Percentiles rank a stretch among this genome's conserved stretches.
These are phyloP conservation scores for Ramaria sp. DNA, from an alignment of 768 basidiomycete genomes.

Conservation along the genomic window DNA sequence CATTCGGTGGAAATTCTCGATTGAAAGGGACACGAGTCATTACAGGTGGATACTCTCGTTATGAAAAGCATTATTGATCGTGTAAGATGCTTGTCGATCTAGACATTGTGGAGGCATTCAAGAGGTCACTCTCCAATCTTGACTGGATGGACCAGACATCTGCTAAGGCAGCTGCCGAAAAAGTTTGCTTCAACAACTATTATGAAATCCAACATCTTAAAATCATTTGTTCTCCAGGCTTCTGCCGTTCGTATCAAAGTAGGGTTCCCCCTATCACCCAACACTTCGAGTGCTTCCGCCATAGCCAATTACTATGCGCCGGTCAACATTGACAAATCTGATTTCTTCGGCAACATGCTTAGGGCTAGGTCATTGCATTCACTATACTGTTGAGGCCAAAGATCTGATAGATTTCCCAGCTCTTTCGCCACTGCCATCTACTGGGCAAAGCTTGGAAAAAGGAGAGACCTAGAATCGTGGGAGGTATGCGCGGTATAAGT, in stretches of 20 bases:
- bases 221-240: slow-evolving; percentile 33
- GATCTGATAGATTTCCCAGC: not conserved
- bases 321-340: slow-evolving; percentile 53
- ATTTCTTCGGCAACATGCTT: slow-evolving; percentile 81
- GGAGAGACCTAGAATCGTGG: slow-evolving; percentile 66
- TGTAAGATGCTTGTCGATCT: slow-evolving; percentile 14
- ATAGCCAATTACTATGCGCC: slow-evolving; percentile 63
- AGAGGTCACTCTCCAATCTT: slow-evolving; percentile 57
- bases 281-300: slow-evolving; percentile 61
- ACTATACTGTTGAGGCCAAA: not conserved
- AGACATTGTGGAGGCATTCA: slow-evolving; percentile 80
- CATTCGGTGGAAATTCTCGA: slow-evolving; percentile 70
- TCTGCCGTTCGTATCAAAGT: slow-evolving; percentile 82
- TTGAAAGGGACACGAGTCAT: slow-evolving; percentile 79
- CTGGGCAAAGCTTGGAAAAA: slow-evolving; percentile 68
- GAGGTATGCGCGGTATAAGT: slow-evolving; percentile 22
- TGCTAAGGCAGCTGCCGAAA: slow-evolving; percentile 71
- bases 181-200: slow-evolving; percentile 32
- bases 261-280: slow-evolving; percentile 82
- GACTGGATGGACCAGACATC: slow-evolving; percentile 91
- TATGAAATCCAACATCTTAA: too few species aligned
- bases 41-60: slow-evolving; percentile 34
- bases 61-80: not conserved
- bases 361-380: slow-evolving; percentile 37
- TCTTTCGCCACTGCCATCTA: slow-evolving; percentile 39